Conservation (phyloP, 805 yeast genomes). For the Pichia exigua region DNA sequence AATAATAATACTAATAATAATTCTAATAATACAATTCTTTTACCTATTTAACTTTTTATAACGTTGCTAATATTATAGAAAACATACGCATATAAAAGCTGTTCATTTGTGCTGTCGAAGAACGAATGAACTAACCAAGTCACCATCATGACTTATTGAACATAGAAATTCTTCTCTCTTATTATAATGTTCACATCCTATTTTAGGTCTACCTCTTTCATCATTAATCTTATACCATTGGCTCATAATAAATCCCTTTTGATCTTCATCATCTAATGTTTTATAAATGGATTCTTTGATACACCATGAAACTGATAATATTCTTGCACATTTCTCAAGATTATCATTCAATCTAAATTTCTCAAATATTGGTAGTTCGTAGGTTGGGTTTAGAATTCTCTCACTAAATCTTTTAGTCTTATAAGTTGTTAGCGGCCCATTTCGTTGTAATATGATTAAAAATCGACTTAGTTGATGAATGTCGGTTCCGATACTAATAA, state of each 20-base stretch:
- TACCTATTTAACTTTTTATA: not conserved
- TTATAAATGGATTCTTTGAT: conserved; percentile 69
- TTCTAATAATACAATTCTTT: not conserved
- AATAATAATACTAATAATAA: too few relatives aligned
- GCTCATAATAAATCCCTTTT: conserved; percentile 44
- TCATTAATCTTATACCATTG: conserved; percentile 48
- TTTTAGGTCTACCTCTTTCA: conserved; percentile 34
- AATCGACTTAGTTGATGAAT: conserved; percentile 43
- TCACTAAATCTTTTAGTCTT: conserved; percentile 33
- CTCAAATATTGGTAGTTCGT: conserved; percentile 33
- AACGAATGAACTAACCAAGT: conserved; percentile 48
- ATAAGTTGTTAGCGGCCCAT: conserved; percentile 25
- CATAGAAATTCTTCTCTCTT: conserved; percentile 41
- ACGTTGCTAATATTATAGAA: not conserved
- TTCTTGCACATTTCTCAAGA: conserved; percentile 23
- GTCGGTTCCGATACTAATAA: conserved; percentile 52
- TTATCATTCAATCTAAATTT: conserved; percentile 12
- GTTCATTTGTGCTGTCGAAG: conserved; percentile 15
- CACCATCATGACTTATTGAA: conserved; percentile 61
- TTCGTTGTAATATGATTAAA: conserved; percentile 30
- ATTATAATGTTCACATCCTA: conserved; percentile 28
- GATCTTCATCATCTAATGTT: conserved; percentile 42
- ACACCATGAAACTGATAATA: conserved; percentile 61
- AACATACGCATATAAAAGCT: not conserved
- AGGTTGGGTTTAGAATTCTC: conserved; percentile 42